A percentile compares a stretch with the other conserved stretches of the same genome.
Evolutionary conservation across 2,329 filamentous ascomycete species (phyloP).

Genomic region (Diaporthe amygdali): DNA sequence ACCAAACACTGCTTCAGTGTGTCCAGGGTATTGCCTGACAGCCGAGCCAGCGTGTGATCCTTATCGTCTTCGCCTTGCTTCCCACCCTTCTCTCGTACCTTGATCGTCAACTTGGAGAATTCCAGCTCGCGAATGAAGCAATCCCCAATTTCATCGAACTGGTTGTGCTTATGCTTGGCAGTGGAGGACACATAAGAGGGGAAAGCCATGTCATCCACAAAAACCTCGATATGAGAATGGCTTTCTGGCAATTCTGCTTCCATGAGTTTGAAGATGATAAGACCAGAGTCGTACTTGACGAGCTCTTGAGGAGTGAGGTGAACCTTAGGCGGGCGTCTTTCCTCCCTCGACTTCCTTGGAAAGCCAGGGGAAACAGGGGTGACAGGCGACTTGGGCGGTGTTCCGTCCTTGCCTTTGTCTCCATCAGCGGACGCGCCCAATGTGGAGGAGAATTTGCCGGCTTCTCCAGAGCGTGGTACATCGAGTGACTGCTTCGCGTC

Average conservation of each 20-base stretch:
- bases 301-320: conserved; percentile 81
- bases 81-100: conserved; percentile 81
- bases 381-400: conserved; percentile 48
- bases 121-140: conserved; percentile 97
- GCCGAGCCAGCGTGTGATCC: conserved; percentile 78
- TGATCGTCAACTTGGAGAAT: conserved; percentile 89
- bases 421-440: conserved; percentile 34
- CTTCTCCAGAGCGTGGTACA: conserved; percentile 40
- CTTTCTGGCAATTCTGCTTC: conserved; percentile 83
- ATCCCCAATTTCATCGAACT: conserved; percentile 92
- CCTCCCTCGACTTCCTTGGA: conserved; percentile 55
- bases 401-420: conserved; percentile 35
- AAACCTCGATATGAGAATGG: conserved; percentile 80
- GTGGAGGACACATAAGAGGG: conserved; percentile 84
- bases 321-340: conserved; percentile 74
- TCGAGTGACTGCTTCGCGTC: conserved; percentile 36
- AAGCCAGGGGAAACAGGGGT: conserved; percentile 50
- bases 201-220: conserved; percentile 95
- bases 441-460: conserved; percentile 50
- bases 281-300: conserved; percentile 83
- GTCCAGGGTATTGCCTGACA: conserved; percentile 84
- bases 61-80: conserved; percentile 72
- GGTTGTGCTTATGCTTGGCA: conserved; percentile 70
- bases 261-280: conserved; percentile 93
- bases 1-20: conserved; percentile 88